These are phyloP conservation scores for Knoxdaviesia proteae DNA, from an alignment of 2,329 filamentous ascomycete genomes.

Conservation along the genomic window DNA sequence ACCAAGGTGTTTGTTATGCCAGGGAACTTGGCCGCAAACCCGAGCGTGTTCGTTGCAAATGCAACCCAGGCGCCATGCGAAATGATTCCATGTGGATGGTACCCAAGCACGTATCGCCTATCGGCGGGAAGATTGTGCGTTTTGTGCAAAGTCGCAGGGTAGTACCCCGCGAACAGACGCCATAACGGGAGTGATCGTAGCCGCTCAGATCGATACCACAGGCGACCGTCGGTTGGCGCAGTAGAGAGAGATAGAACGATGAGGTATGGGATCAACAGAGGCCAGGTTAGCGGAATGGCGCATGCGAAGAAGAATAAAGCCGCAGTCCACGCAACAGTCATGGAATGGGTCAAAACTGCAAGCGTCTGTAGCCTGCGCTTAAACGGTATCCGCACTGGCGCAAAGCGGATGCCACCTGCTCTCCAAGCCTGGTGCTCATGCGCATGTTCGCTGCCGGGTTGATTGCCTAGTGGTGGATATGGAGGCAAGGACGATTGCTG, in stretches of 20 bases:
- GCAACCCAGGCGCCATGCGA: conserved; percentile 87
- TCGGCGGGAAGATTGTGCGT: conserved; percentile 59
- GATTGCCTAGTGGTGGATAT: too few species aligned
- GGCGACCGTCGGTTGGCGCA: conserved; percentile 52
- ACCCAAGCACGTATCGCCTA: conserved; percentile 89
- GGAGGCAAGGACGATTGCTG: too few species aligned
- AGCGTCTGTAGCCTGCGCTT: conserved; percentile 57
- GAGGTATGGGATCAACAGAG: conserved; percentile 53
- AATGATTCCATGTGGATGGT: conserved; percentile 95
- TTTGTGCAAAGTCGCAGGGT: conserved; percentile 72
- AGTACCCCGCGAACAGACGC: conserved; percentile 83
- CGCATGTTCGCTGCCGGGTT: too few species aligned
- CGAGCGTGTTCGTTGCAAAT: conserved; percentile 76
- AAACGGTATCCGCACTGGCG: conserved; percentile 55
- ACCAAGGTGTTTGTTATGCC: conserved; percentile 87
- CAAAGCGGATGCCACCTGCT: conserved; percentile 52
- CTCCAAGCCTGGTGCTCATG: conserved; percentile 14
- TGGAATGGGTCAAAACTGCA: conserved; percentile 53
- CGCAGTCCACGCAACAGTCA: conserved; percentile 48
- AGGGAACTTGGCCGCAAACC: conserved; percentile 72
- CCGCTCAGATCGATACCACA: conserved; percentile 54
- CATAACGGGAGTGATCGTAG: conserved; percentile 57
- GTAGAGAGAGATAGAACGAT: conserved; percentile 67
- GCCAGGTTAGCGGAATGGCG: conserved; percentile 83
- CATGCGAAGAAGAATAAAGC: conserved; percentile 79